phyloP scores from a whole-genome alignment of 2,329 filamentous ascomycete species.

The Diaporthe citri region DNA sequence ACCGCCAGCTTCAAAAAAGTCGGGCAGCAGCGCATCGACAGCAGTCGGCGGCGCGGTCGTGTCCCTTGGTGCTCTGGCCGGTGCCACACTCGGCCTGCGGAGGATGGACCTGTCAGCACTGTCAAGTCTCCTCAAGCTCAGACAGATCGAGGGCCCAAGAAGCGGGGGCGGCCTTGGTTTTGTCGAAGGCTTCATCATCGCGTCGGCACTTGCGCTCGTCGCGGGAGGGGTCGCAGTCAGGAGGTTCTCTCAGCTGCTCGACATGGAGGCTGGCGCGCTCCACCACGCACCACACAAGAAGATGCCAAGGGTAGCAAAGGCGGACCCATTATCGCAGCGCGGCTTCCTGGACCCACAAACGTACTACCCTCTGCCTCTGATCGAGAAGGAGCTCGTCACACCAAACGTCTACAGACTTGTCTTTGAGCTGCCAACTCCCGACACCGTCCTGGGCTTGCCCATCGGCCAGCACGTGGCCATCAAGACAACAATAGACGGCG shows the following conservation, averaged over 20 bases:
- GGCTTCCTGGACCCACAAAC: conserved; percentile 64
- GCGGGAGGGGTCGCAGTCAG: conserved; percentile 48
- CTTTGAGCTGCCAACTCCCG: conserved; percentile 60
- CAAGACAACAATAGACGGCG: conserved; percentile 59
- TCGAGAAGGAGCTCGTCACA: conserved; percentile 53
- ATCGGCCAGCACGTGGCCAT: conserved; percentile 70
- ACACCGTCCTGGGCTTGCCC: conserved; percentile 64
- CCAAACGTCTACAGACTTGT: conserved; percentile 60
- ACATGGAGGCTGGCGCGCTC: conserved; percentile 50
- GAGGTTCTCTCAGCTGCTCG: conserved; percentile 49
- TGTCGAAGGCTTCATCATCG: conserved; percentile 53
- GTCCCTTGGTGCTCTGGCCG: conserved; percentile 34
- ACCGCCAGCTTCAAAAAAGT: conserved; percentile 9
- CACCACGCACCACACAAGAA: conserved; percentile 56
- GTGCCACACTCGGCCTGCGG: conserved; percentile 28
- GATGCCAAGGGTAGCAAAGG: conserved; percentile 51
- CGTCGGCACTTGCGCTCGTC: conserved; percentile 50
- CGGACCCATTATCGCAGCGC: conserved; percentile 54
- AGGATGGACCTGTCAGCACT: conserved; percentile 40
- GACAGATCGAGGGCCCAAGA: neutral
- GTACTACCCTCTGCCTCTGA: conserved; percentile 61
- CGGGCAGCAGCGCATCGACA: conserved; percentile 22
- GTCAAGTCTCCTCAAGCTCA: conserved; percentile 38
- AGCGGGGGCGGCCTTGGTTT: conserved; percentile 49
- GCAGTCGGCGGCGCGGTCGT: conserved; percentile 34